Base-by-base conservation (phyloP, 1,284 basidiomycete species). In the Microbotryomycetes sp. region DNA sequence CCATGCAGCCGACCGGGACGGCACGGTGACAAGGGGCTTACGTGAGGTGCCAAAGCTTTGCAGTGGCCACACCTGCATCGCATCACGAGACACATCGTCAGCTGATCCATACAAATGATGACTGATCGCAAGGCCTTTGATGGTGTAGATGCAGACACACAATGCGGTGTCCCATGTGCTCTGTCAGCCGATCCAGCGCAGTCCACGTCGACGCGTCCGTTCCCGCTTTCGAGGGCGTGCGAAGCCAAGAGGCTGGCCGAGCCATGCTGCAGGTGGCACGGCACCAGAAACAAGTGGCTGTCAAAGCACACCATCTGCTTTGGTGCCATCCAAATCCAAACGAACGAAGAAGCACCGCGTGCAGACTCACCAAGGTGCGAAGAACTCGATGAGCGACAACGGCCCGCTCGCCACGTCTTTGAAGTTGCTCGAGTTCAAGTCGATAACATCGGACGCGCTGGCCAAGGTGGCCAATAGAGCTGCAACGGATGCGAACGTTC, bases 301-400 rank as follows among this genome's bases (percentile, higher is more conserved):
- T 12, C 19, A n/a, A n/a, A n/a, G n/a, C n/a, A n/a, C n/a, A n/a
- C n/a, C n/a, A n/a, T n/a, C n/a, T n/a, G n/a, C n/a, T n/a, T n/a
- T n/a, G n/a, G n/a, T n/a, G n/a, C n/a, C n/a, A n/a, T n/a, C n/a
- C n/a, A n/a, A n/a, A n/a, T n/a, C n/a, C n/a, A n/a, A n/a, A n/a
- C n/a, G n/a, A n/a, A n/a, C n/a, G n/a, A n/a, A n/a, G n/a, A n/a
- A n/a, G n/a, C n/a, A n/a, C n/a, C n/a, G n/a, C n/a, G n/a, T 12
- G 36, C 36, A 22, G n/a, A 22, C 75, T 45, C 4, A 89, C 89
- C 89, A 92, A 62, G 90, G 90, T 42, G 90, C 91, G 76, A 88
- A 94, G 84, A 93, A 97, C 81, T 98, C 94, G 71, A 97, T 89
- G 51, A 98, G 83, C 69, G 93, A 86, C 66, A 97, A 80, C 47